Percentiles rank a stretch among this genome's conserved stretches.
Evolutionary conservation across 108 stramenopile species (phyloP).

Genomic region (Pelagomonas calceolata): DNA sequence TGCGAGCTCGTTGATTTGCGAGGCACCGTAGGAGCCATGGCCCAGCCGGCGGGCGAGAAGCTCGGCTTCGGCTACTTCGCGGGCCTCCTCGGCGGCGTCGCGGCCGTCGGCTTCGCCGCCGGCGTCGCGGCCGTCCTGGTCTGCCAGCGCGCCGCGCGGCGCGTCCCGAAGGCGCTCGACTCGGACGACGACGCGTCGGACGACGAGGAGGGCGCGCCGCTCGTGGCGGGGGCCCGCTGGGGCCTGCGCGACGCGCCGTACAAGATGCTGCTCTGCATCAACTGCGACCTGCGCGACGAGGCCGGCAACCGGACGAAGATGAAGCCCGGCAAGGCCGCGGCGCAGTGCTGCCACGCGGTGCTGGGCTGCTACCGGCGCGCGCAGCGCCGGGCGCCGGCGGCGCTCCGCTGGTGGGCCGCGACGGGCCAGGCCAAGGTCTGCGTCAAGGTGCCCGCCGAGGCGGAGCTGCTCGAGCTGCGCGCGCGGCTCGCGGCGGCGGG

Average conservation of each 20-base stretch:
- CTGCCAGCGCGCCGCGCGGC: no score
- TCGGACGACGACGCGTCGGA: not conserved
- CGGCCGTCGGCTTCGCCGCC: no score
- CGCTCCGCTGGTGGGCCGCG: not conserved
- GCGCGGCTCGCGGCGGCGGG: no score
- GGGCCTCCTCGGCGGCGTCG: no score
- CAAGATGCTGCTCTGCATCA: not conserved
- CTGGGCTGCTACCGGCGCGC: not conserved
- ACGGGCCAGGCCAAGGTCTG: conserved; percentile 1
- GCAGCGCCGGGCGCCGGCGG: not conserved
- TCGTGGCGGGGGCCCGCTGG: not conserved
- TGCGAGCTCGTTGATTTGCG: no score
- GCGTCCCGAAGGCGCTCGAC: no score
- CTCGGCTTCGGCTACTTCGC: no score
- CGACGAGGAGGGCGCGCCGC: not conserved
- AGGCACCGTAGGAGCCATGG: no score
- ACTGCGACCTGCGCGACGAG: not conserved
- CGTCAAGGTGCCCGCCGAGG: not conserved
- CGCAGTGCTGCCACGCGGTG: not conserved
- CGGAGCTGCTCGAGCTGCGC: not conserved
- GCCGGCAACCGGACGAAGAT: not conserved
- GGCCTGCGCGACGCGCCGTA: not conserved
- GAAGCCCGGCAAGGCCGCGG: not conserved
- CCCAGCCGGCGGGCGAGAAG: no score
- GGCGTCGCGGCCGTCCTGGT: no score